These are phyloP conservation scores for Podila epigama DNA, from an alignment of 192 early-diverging fungal species.

Conservation along the genomic window DNA sequence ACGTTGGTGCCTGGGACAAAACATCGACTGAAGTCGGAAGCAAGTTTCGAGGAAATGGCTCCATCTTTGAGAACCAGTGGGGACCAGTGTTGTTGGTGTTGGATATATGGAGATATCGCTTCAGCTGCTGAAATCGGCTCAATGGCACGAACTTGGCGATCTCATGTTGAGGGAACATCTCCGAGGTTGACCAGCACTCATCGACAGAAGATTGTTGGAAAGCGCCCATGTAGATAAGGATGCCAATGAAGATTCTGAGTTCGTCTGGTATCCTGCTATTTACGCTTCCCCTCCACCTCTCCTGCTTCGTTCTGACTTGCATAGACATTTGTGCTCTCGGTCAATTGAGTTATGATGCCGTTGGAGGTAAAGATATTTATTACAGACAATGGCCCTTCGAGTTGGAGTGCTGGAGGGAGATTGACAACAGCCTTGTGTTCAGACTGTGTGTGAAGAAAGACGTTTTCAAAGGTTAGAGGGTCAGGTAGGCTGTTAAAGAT, in stretches of 20 bases:
- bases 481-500: background rate
- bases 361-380: conserved; percentile 3
- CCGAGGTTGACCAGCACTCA: background rate
- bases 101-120: conserved; percentile 29
- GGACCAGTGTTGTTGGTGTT: background rate
- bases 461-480: background rate
- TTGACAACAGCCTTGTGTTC: background rate
- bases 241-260: conserved; percentile 8
- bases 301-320: background rate
- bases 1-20: conserved; percentile 26
- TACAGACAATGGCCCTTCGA: background rate
- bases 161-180: background rate
- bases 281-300: background rate
- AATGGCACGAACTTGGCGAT: conserved; percentile 11
- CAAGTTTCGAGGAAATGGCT: conserved; percentile 18
- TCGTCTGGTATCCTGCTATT: conserved; percentile 6
- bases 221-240: conserved; percentile 23
- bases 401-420: background rate
- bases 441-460: background rate
- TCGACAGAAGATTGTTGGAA: background rate
- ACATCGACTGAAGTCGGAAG: conserved; percentile 5
- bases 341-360: background rate
- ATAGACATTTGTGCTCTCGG: conserved; percentile 17
- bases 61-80: conserved; percentile 10
- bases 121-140: conserved; percentile 21